Conservation (phyloP, 1,284 basidiomycete genomes). For the Heliocybe sulcata region DNA sequence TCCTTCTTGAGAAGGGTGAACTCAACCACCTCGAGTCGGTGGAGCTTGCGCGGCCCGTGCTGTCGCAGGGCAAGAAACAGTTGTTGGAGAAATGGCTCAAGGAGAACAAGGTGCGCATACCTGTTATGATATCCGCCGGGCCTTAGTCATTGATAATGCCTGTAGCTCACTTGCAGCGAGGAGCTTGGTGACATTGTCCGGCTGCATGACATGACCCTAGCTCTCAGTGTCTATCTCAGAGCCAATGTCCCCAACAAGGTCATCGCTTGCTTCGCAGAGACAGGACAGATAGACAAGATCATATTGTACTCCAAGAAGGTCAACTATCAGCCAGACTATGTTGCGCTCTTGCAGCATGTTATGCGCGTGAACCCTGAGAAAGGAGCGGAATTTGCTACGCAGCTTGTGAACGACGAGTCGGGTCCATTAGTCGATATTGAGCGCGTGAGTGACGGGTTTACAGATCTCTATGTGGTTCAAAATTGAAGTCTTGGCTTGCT, state of each 20-base stretch:
- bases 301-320: constrained; percentile 98
- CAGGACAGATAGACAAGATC: constrained; percentile 98
- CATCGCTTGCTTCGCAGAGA: constrained; percentile 98
- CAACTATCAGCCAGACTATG: constrained; percentile 91
- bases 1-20: constrained; percentile 95
- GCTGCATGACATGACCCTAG: constrained; percentile 94
- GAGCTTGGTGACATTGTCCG: constrained; percentile 98
- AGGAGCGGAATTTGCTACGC: constrained; percentile 96
- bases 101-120: constrained; percentile 82
- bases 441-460: constrained; percentile 46
- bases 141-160: constrained; percentile 5
- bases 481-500: neutral
- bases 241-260: constrained; percentile 99
- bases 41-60: constrained; percentile 93
- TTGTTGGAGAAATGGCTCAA: constrained; percentile 99
- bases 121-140: neutral
- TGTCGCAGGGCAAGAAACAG: constrained; percentile 96
- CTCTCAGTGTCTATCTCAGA: constrained; percentile 96
- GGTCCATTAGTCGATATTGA: constrained; percentile 95
- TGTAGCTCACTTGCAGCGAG: constrained; percentile 92
- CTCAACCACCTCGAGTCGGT: constrained; percentile 96
- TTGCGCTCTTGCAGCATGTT: constrained; percentile 92
- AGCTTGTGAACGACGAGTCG: constrained; percentile 89
- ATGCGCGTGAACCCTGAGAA: constrained; percentile 98
- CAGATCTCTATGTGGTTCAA: neutral